Conservation (phyloP, 257 asterid species). For the Solanum chaucha region DNA sequence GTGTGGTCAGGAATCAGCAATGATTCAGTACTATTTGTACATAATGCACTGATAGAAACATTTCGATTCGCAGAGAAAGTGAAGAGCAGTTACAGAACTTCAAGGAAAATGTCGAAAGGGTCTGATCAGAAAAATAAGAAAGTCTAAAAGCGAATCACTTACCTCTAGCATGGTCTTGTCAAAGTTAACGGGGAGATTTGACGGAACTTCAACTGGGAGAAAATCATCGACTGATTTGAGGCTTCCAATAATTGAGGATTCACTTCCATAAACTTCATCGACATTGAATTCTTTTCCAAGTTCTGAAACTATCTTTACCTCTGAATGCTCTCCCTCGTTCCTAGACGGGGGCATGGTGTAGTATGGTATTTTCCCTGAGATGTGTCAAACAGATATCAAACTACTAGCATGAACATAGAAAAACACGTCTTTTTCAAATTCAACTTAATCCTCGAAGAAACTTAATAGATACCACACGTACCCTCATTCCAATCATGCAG, state of each 20-base stretch:
- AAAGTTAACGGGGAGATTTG: conserved; percentile 56
- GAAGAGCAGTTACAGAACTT: background rate
- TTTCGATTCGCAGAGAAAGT: background rate
- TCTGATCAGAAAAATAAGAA: background rate
- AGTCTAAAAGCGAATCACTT: conserved; percentile 5
- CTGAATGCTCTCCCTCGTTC: conserved; percentile 50
- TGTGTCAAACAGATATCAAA: background rate
- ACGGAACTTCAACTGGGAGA: conserved; percentile 66
- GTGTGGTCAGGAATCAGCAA: background rate
- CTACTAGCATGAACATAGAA: background rate
- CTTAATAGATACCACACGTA: conserved; percentile 8
- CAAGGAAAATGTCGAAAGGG: background rate
- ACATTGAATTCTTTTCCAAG: conserved; percentile 70
- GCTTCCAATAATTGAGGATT: conserved; percentile 86
- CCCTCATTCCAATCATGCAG: conserved; percentile 97
- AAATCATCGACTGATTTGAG: conserved; percentile 78
- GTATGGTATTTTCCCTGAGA: conserved; percentile 92
- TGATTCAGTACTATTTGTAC: background rate
- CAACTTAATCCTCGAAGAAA: background rate
- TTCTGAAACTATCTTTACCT: conserved; percentile 64
- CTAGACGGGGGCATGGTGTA: conserved; percentile 85
- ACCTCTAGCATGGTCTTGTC: conserved; percentile 67
- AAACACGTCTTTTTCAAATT: background rate
- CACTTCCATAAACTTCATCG: conserved; percentile 80
- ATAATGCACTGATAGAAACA: background rate